phyloP scores from a whole-genome alignment of 2,329 filamentous ascomycete species.

The Pestalotiopsis sp. region DNA sequence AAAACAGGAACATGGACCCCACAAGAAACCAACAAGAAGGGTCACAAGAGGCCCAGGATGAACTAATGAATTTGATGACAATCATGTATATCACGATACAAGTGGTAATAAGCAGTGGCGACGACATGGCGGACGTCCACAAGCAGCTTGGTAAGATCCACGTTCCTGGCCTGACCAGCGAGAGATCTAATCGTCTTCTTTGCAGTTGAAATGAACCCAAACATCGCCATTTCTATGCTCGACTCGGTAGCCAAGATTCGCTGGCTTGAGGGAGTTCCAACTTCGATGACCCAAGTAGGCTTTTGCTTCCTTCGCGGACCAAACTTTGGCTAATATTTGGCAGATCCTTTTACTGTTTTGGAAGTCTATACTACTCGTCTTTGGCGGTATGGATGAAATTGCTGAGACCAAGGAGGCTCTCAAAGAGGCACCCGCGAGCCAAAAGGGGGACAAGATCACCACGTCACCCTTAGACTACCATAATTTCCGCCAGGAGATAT shows the following conservation, averaged over 20 bases:
- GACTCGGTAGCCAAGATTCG: conserved; percentile 69
- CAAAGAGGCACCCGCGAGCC: conserved; percentile 60
- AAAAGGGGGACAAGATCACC: conserved; percentile 79
- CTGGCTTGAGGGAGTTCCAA: conserved; percentile 69
- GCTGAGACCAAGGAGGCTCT: conserved; percentile 74
- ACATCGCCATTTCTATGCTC: conserved; percentile 72
- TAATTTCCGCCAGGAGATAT: conserved; percentile 93
- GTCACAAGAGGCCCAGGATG: conserved; percentile 58
- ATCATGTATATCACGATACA: conserved; percentile 65
- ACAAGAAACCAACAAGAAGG: conserved; percentile 39
- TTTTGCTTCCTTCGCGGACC: neutral
- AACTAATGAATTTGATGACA: conserved; percentile 65
- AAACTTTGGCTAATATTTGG: neutral
- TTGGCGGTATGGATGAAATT: conserved; percentile 78
- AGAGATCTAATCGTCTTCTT: neutral
- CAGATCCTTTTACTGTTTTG: conserved; percentile 82
- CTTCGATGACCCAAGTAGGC: conserved; percentile 66
- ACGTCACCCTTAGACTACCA: conserved; percentile 96
- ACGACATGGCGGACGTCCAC: conserved; percentile 49
- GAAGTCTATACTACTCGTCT: conserved; percentile 86
- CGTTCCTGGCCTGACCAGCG: neutral
- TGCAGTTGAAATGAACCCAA: conserved; percentile 63
- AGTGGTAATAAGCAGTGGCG: conserved; percentile 54
- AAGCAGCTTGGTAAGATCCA: conserved; percentile 52
- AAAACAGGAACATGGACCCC: conserved; percentile 41